Evolutionary conservation across 1,139 yeast species (phyloP).

Genomic region (Candida albicans): DNA sequence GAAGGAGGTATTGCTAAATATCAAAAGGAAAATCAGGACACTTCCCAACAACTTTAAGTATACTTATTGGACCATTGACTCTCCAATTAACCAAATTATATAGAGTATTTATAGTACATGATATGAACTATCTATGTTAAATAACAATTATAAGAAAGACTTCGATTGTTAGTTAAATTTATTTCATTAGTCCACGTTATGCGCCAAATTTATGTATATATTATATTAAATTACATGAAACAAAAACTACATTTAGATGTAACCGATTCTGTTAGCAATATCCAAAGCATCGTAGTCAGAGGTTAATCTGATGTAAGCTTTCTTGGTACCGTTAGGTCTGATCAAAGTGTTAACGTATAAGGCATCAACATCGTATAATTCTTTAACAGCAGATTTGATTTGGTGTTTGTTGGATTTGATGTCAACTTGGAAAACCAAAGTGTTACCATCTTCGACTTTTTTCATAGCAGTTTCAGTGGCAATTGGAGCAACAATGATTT

Average conservation of each 20-base stretch:
- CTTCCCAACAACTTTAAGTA: background rate
- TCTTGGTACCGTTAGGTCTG: slow-evolving; percentile 99
- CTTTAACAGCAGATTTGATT: slow-evolving; percentile 98
- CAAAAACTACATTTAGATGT: slow-evolving; percentile 54
- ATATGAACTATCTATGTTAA: too few species aligned
- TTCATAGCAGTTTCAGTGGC: slow-evolving; percentile 99
- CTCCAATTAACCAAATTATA: slow-evolving; percentile 1
- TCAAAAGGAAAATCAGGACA: background rate
- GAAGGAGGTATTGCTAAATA: background rate
- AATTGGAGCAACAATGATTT: slow-evolving; percentile 91
- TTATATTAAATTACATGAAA: slow-evolving; percentile 7
- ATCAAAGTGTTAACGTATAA: slow-evolving; percentile 92
- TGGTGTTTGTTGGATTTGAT: slow-evolving; percentile 96
- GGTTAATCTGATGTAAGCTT: slow-evolving; percentile 98
- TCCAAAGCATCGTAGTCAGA: slow-evolving; percentile 99
- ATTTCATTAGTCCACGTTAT: too few species aligned
- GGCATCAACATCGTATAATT: slow-evolving; percentile 95
- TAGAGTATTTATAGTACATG: too few species aligned
- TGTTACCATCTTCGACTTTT: slow-evolving; percentile 99
- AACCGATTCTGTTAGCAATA: slow-evolving; percentile 99
- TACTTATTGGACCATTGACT: slow-evolving; percentile 7
- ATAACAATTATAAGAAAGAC: too few species aligned
- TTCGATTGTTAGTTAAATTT: too few species aligned
- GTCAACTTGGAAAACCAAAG: slow-evolving; percentile 97
- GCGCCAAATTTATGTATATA: slow-evolving; percentile 3